These are phyloP conservation scores for Ampelocalamus luodianensis DNA, from an alignment of 176 grass and related monocot genomes.

Conservation along the genomic window DNA sequence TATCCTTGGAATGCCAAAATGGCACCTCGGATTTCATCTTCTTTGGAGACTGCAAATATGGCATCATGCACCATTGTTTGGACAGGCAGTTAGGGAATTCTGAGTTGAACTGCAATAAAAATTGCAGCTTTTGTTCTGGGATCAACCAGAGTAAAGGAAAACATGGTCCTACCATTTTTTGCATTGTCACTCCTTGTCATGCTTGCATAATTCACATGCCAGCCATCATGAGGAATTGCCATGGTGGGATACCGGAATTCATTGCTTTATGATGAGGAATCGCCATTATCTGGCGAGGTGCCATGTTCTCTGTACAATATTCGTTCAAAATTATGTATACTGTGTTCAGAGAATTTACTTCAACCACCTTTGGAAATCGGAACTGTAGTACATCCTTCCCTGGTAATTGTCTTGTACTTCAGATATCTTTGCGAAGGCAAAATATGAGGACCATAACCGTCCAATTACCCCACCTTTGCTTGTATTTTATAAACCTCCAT, in stretches of 20 bases:
- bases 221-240: not conserved
- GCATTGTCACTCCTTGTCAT: not conserved
- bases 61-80: not conserved
- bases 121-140: not conserved
- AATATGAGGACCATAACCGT: not conserved
- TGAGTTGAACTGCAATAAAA: not conserved
- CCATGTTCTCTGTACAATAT: not conserved
- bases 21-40: not conserved
- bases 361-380: not conserved
- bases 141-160: not conserved
- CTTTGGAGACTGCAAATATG: not conserved
- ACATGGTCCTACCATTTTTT: not conserved
- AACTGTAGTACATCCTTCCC: not conserved
- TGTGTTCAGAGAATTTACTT: not conserved
- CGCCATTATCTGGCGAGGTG: not conserved
- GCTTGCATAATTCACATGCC: not conserved
- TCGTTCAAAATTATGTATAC: not conserved
- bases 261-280: conserved; percentile 5
- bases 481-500: not conserved
- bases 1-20: not conserved
- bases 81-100: not conserved
- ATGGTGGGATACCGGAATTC: not conserved
- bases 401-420: not conserved
- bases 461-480: not conserved
- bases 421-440: not conserved